Evolutionary conservation across 495 filamentous ascomycete species (phyloP).

Genomic region (Letharia lupina): DNA sequence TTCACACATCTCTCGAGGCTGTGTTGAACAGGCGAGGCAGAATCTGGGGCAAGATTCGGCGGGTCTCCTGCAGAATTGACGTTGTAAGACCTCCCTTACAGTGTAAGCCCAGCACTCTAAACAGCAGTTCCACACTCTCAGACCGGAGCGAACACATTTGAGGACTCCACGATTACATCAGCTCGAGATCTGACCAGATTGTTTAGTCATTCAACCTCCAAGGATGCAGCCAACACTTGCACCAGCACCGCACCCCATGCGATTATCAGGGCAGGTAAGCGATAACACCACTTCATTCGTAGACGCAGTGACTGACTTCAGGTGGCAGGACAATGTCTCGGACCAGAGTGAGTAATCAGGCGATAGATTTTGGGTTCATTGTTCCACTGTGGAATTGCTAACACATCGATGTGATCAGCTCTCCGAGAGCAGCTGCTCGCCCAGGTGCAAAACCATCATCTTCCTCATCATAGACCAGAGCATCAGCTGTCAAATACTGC

Average conservation of each 20-base stretch:
- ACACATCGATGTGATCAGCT: slow-evolving; percentile 32
- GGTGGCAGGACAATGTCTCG: slow-evolving; percentile 38
- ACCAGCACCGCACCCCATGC: slow-evolving; percentile 52
- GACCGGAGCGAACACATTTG: background rate
- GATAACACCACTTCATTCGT: slow-evolving; percentile 25
- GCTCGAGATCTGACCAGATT: background rate
- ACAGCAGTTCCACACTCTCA: background rate
- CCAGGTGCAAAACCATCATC: slow-evolving; percentile 35
- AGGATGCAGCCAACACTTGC: slow-evolving; percentile 49
- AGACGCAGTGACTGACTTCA: slow-evolving; percentile 11
- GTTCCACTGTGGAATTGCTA: slow-evolving; percentile 17
- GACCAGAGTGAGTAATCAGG: slow-evolving; percentile 42
- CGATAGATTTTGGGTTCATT: background rate
- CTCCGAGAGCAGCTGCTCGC: slow-evolving; percentile 48
- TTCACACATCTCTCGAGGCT: background rate
- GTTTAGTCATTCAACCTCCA: slow-evolving; percentile 6
- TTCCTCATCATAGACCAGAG: slow-evolving; percentile 34
- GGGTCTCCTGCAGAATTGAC: background rate
- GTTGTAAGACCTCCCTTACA: background rate
- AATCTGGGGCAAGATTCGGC: background rate
- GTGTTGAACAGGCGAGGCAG: background rate
- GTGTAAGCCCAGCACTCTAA: background rate
- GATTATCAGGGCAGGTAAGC: slow-evolving; percentile 50
- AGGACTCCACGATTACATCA: background rate
- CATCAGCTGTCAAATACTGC: slow-evolving; percentile 35